Base-by-base conservation (phyloP, 2,329 filamentous ascomycete species). In the Hymenoscyphus albidus region DNA sequence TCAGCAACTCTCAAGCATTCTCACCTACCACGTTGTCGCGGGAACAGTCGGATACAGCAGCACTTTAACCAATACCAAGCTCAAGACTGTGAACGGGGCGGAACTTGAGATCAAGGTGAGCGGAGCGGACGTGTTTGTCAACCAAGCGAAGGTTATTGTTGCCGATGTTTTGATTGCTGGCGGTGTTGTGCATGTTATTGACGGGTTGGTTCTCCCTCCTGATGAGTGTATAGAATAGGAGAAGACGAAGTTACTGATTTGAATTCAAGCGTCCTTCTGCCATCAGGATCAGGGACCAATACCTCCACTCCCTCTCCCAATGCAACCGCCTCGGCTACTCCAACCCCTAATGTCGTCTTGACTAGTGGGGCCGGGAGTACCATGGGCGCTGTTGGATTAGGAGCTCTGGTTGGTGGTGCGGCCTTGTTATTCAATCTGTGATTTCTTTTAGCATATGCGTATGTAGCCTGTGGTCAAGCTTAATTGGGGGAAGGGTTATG, bases 371-470 rank as follows among this genome's bases (percentile, higher is more conserved):
- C 77, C 16, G 6, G 9, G 44, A 70, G 61, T 3, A 69, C 68
- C 14, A 71, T 69, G 0, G 74, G 70, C 35, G 73, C 73, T 5
- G 72, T 83, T 5, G 81, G 80, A 54, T 77, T 78, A 40, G 80
- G 77, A 42, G 81, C 80, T 1, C 68, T 83, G 12, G 77, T 84
- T 58, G 82, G 80, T 62, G 78, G 76, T 51, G 80, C 31, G 16
- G 59, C 40, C 7, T 7, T 61, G n/a, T 51, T 77, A 58, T 32
- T 61, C 18, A 61, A 61, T 44, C 32, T 61, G 59, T 61, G 13
- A 61, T 35, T 5, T 35, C 35, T 7, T 35, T 35, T 35, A 35
- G 35, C 35, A 10, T 9, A 35, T 7, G 35, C 35, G 35, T 35
- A 6, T 10, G 35, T 35, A 4, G 27, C 27, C 27, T 35, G 35